A percentile compares a stretch with the other conserved stretches of the same genome.
These are phyloP conservation scores for Podaxis sp. DNA, from an alignment of 768 basidiomycete genomes.

Conservation along the genomic window DNA sequence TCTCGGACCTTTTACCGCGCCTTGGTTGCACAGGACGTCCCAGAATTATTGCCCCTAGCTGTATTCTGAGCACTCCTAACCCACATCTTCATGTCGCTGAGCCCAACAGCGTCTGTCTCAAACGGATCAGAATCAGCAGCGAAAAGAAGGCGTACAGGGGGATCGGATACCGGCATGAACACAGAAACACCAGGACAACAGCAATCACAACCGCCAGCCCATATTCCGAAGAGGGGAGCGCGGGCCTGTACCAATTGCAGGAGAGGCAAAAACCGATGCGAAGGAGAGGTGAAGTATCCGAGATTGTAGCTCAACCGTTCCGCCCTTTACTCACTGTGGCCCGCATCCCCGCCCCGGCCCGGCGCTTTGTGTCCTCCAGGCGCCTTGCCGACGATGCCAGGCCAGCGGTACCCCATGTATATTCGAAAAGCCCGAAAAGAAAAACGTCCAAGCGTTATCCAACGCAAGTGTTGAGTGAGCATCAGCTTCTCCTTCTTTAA, in stretches of 20 bases:
- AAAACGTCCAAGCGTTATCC: constrained; percentile 59
- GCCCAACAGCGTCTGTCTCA: constrained; percentile 57
- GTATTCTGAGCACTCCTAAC: constrained; percentile 13
- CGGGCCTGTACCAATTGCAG: constrained; percentile 87
- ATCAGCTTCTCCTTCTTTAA: constrained; percentile 13
- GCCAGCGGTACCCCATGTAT: constrained; percentile 77
- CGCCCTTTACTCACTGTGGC: constrained; percentile 53
- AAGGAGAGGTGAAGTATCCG: constrained; percentile 72
- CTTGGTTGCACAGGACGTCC: constrained; percentile 16
- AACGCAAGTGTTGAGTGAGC: constrained; percentile 75
- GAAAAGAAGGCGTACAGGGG: constrained; percentile 58
- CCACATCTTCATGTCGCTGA: constrained; percentile 56
- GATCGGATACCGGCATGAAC: constrained; percentile 35
- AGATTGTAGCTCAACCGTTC: constrained; percentile 38
- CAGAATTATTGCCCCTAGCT: constrained; percentile 19
- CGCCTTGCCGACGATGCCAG: constrained; percentile 89
- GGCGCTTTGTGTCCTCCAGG: constrained; percentile 54
- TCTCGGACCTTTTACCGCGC: constrained; percentile 27
- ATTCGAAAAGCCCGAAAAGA: constrained; percentile 93
- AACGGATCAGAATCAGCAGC: constrained; percentile 54
- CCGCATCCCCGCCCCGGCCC: constrained; percentile 78
- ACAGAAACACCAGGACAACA: constrained; percentile 32
- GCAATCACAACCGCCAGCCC: constrained; percentile 37
- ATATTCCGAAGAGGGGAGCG: constrained; percentile 89
- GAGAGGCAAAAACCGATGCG: constrained; percentile 91